Percentiles rank a stretch among this genome's conserved stretches.
Evolutionary conservation across 1,139 yeast genomes (phyloP).

Genomic region (Yarrowia galli): DNA sequence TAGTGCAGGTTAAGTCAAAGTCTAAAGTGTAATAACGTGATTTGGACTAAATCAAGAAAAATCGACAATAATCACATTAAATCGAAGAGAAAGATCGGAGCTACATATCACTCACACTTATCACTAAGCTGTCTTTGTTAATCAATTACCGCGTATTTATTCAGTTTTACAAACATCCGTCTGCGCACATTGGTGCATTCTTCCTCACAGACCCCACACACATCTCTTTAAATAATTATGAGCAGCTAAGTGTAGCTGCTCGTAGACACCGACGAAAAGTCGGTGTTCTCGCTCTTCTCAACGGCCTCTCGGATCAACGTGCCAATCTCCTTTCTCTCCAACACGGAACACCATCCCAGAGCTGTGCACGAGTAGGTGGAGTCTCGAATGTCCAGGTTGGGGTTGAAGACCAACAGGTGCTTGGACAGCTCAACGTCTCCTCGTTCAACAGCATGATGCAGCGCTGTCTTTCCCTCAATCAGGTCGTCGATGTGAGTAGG

Average conservation of each 20-base stretch:
- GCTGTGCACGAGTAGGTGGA: conserved; percentile 16
- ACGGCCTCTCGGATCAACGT: conserved; percentile 20
- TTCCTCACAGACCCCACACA: not conserved
- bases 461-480: conserved; percentile 17
- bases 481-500: conserved; percentile 20
- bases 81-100: not conserved
- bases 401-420: conserved; percentile 10
- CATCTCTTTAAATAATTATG: not conserved
- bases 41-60: too few species aligned
- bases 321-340: conserved; percentile 27
- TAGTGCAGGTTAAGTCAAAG: not conserved
- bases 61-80: not conserved
- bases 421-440: conserved; percentile 3
- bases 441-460: conserved; percentile 29
- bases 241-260: not conserved
- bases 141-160: not conserved
- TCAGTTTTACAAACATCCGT: too few species aligned
- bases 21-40: too few species aligned
- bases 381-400: conserved; percentile 18
- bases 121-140: too few species aligned
- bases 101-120: too few species aligned
- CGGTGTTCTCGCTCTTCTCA: conserved; percentile 1
- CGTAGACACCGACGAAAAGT: not conserved
- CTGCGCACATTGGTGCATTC: too few species aligned
- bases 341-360: conserved; percentile 18